A percentile compares a stretch with the other conserved stretches of the same genome.
Evolutionary conservation across 495 filamentous ascomycete species (phyloP).

Genomic region (Trypethelium eluteriae): DNA sequence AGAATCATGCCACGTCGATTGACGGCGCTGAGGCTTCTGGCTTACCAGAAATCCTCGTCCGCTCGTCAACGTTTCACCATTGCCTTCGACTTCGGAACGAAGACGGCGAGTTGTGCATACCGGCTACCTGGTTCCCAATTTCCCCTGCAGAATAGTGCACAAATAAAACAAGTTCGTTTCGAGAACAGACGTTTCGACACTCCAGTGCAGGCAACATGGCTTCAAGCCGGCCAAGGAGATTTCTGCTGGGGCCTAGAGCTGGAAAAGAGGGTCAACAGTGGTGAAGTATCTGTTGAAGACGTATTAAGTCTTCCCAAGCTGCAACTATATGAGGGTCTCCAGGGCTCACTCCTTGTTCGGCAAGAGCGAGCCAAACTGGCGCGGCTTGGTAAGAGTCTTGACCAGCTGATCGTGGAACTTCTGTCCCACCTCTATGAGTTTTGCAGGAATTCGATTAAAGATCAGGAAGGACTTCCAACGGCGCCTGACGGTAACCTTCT

Average conservation of each 20-base stretch:
- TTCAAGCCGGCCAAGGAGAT: not conserved
- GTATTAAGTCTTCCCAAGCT: not conserved
- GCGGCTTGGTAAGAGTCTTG: slow-evolving; percentile 1
- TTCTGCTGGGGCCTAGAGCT: slow-evolving; percentile 4
- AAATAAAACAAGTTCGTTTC: not conserved
- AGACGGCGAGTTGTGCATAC: not conserved
- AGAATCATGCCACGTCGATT: not conserved
- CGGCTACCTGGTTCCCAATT: not conserved
- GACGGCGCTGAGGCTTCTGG: not conserved
- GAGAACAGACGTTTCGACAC: not conserved
- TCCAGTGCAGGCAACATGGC: not conserved
- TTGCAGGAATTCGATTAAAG: not conserved
- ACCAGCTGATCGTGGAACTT: not conserved
- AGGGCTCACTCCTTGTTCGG: not conserved
- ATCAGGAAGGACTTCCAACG: not conserved
- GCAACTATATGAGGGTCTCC: not conserved
- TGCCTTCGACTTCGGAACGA: slow-evolving; percentile 2
- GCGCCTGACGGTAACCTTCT: not conserved
- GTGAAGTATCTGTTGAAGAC: not conserved
- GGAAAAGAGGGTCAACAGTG: not conserved
- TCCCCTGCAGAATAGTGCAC: not conserved
- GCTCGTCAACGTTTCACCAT: not conserved
- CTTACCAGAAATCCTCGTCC: not conserved
- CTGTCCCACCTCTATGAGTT: not conserved
- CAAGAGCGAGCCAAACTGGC: not conserved